Evolutionary conservation across 108 stramenopile species (phyloP).

Genomic region (Parmales sp.): DNA sequence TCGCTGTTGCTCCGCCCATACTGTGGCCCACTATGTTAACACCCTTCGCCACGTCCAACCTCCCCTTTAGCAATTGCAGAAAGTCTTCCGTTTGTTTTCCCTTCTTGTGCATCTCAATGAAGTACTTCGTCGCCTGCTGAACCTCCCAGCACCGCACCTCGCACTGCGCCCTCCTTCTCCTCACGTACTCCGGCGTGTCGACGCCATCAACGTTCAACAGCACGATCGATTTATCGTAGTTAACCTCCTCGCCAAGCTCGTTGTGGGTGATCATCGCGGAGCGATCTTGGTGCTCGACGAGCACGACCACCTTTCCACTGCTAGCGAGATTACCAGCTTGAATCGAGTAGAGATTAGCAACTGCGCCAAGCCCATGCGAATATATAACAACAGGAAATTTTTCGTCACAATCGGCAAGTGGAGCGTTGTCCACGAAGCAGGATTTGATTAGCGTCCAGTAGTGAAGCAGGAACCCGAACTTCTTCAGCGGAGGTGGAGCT

Average conservation of each 20-base stretch:
- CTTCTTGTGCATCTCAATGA: neutral
- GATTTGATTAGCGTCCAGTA: constrained; percentile 28
- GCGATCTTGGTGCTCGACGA: constrained; percentile 44
- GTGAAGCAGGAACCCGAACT: constrained; percentile 35
- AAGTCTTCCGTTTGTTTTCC: constrained; percentile 14
- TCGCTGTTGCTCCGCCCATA: constrained; percentile 47
- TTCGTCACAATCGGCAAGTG: neutral
- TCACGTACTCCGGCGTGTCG: constrained; percentile 1
- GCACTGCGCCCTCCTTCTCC: neutral
- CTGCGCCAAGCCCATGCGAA: constrained; percentile 54
- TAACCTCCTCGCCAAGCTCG: constrained; percentile 22
- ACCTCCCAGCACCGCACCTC: neutral
- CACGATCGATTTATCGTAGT: neutral
- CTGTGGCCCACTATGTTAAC: constrained; percentile 50
- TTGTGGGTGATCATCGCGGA: constrained; percentile 22
- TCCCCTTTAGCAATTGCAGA: neutral
- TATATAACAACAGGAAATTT: constrained; percentile 38
- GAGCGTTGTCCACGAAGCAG: neutral
- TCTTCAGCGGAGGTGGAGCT: constrained; percentile 36
- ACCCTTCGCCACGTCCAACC: constrained; percentile 23
- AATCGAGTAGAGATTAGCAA: constrained; percentile 34
- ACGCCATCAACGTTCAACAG: neutral
- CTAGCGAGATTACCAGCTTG: constrained; percentile 42
- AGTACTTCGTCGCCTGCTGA: neutral
- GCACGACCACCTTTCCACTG: constrained; percentile 36